A percentile compares a stretch with the other conserved stretches of the same genome.
These are phyloP conservation scores for Begonia peltatifolia DNA, from an alignment of 306 rosid genomes.

Conservation along the genomic window DNA sequence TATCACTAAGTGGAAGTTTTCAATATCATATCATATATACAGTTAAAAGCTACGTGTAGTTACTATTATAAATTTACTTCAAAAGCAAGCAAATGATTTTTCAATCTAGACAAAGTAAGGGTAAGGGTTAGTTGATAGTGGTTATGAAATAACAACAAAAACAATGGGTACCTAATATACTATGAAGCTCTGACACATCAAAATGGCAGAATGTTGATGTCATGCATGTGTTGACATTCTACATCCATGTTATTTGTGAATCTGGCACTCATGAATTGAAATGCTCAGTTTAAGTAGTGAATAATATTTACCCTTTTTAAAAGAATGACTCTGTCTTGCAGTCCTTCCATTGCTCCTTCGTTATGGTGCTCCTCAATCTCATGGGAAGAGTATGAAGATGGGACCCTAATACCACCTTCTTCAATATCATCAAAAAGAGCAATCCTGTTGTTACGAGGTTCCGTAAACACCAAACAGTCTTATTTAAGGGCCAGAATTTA, in stretches of 20 bases:
- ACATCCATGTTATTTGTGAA: not conserved
- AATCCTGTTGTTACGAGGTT: conserved; percentile 25
- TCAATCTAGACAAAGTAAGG: too few relatives aligned
- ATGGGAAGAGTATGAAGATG: conserved; percentile 44
- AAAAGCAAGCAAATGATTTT: too few relatives aligned
- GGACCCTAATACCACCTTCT: conserved; percentile 49
- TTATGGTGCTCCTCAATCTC: conserved; percentile 93
- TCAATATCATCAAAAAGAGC: conserved; percentile 51
- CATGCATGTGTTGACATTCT: not conserved
- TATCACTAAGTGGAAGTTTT: too few relatives aligned
- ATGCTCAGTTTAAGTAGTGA: not conserved
- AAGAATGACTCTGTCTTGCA: conserved; percentile 85
- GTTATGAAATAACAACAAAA: too few relatives aligned
- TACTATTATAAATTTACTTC: too few relatives aligned
- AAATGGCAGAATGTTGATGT: not conserved
- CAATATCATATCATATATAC: too few relatives aligned
- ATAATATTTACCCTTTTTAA: conserved; percentile 61
- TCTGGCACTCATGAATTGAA: not conserved
- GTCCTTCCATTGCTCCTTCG: conserved; percentile 68
- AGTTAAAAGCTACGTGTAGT: too few relatives aligned
- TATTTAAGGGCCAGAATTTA: not conserved
- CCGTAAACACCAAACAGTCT: conserved; percentile 18
- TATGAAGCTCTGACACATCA: not conserved
- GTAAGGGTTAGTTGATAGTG: too few relatives aligned
- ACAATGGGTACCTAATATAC: not conserved